A percentile compares a stretch with the other conserved stretches of the same genome.
phyloP scores from a whole-genome alignment of 2,329 filamentous ascomycete species.

The Penicillium occitanis region DNA sequence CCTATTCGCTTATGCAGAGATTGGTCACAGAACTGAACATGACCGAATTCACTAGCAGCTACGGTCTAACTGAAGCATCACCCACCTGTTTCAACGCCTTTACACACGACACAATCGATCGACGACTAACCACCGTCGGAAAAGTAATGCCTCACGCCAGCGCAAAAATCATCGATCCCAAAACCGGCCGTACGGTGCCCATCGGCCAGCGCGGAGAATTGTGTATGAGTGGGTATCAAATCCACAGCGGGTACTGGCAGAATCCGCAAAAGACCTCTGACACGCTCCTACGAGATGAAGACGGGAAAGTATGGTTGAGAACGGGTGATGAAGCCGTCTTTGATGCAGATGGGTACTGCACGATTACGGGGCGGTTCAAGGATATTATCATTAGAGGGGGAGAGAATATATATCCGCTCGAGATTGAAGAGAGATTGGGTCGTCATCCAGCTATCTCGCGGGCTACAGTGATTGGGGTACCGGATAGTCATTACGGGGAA shows the following conservation, averaged over 20 bases:
- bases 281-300: conserved; percentile 65
- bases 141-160: conserved; percentile 72
- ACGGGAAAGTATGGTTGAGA: conserved; percentile 60
- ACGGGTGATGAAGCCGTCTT: conserved; percentile 62
- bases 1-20: conserved; percentile 70
- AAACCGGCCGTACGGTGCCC: conserved; percentile 61
- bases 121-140: conserved; percentile 69
- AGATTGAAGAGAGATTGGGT: conserved; percentile 72
- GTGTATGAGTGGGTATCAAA: conserved; percentile 74
- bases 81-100: conserved; percentile 81
- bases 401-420: conserved; percentile 71
- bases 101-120: conserved; percentile 67
- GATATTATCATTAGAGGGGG: conserved; percentile 77
- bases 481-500: conserved; percentile 70
- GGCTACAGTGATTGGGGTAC: conserved; percentile 70
- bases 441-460: conserved; percentile 61
- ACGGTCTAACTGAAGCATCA: conserved; percentile 71
- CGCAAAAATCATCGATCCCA: conserved; percentile 71
- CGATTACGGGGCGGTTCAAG: conserved; percentile 74
- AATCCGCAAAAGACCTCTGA: conserved; percentile 64
- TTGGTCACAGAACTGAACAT: conserved; percentile 71
- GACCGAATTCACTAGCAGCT: conserved; percentile 69
- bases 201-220: conserved; percentile 70
- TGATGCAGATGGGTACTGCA: conserved; percentile 62
- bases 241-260: conserved; percentile 55